A percentile compares a stretch with the other conserved stretches of the same genome.
Evolutionary conservation across 2,329 filamentous ascomycete species (phyloP).

Genomic region (Fusarium nematophilum): DNA sequence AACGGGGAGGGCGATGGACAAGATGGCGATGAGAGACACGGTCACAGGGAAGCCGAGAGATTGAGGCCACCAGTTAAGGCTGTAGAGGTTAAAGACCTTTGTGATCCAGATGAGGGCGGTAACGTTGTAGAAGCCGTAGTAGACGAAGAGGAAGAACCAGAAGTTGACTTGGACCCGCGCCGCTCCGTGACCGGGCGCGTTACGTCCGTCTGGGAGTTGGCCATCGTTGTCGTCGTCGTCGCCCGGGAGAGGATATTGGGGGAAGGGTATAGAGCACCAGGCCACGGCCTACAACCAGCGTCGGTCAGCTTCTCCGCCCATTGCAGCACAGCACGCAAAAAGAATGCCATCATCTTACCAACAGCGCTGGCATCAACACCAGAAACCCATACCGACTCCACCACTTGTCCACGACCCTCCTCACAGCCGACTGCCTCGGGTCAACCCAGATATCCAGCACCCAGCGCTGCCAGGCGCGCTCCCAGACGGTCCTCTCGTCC

Average conservation of each 20-base stretch:
- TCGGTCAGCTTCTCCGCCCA: conserved; percentile 12
- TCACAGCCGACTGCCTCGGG: conserved; percentile 69
- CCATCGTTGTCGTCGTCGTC: conserved; percentile 54
- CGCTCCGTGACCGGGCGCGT: conserved; percentile 70
- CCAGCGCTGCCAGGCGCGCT: conserved; percentile 51
- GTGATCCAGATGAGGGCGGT: conserved; percentile 77
- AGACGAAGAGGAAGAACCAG: conserved; percentile 78
- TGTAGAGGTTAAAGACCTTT: conserved; percentile 78
- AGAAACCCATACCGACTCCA: conserved; percentile 71
- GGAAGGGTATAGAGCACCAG: conserved; percentile 75
- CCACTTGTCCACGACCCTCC: conserved; percentile 69
- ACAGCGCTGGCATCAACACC: conserved; percentile 68
- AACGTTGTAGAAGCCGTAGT: conserved; percentile 76
- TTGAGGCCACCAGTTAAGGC: conserved; percentile 77
- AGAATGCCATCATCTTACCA: conserved; percentile 58
- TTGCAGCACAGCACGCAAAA: too few relatives aligned
- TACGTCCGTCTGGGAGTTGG: conserved; percentile 48
- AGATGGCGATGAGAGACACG: conserved; percentile 67
- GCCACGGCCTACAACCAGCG: conserved; percentile 62
- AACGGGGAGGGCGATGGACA: conserved; percentile 70
- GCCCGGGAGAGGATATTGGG: conserved; percentile 66
- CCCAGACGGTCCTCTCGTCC: conserved; percentile 50
- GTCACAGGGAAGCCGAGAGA: conserved; percentile 74
- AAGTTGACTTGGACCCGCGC: conserved; percentile 74
- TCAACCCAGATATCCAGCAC: conserved; percentile 68